Base-by-base conservation (phyloP, 164 flowering plant species). In the Liriodendron chinense region DNA sequence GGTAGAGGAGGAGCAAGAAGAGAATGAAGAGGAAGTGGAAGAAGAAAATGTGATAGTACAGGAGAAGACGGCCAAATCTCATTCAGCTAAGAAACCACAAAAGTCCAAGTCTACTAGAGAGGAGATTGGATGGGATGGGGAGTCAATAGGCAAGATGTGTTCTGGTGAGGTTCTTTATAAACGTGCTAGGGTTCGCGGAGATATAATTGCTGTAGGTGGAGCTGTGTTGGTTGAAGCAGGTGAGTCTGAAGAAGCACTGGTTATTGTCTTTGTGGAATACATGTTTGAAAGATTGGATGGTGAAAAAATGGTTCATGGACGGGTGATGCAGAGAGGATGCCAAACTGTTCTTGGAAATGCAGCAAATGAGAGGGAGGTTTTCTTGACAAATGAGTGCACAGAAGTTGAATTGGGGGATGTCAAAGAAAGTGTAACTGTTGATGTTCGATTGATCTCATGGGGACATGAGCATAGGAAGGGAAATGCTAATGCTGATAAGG, bases 311-410 rank as follows among this genome's bases (percentile, higher is more conserved):
- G 79, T 84, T 77, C 99, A 96, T 83, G 99, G 98, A n/a, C 84
- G 96, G 81, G 56, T 84, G 76, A 77, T 96, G 91, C 80, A 77
- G 74, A 82, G 78, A 74, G 97, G 97, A 65, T 85, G 82, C 63
- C 77, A 86, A 65, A 94, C 99, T 59, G 87, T 96, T 74, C 87
- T 96, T 56, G 97, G 94, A 1, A 94, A 94, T 69, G 71, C 95
- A 74, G 92, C 91, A 10, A 90, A 89, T 82, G 95, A 88, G 75
- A 87, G 97, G 81, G 99, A 96, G 84, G 75, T 96, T 23, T 96
- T 96, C 79, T 64, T 94, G 82, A 92, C 91, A 50, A 83, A 94
- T 82, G 87, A 87, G 14, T 96, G 99, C 72, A 47, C 72, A 77
- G 90, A 89, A 13, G 80, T 87, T 81, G 88, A 86, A 56, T 70